Evolutionary conservation across 106 monocot genomes (phyloP), one percentile per base, ranked within the genome.

Genomic region (Apostasia shenzhenica): DNA sequence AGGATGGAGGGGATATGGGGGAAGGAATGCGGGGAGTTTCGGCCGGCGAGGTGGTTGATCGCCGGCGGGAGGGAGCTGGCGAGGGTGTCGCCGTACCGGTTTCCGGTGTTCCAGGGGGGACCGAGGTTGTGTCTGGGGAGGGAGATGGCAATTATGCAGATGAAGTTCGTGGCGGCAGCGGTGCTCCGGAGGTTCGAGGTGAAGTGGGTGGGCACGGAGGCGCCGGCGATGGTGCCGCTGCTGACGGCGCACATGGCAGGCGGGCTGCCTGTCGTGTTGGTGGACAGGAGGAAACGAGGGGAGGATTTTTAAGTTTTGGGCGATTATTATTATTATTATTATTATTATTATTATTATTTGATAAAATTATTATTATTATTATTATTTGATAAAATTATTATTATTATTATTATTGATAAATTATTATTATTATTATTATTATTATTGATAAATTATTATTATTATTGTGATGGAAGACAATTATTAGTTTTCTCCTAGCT

Each of bases 101-200:
- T 84, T 67, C 59, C 77, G 37, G 95, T 95, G 71, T 95, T 95
- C 70, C 91, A 95, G 68, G 91, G 81, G 6, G 95, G 95, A 13
- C 95, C 95, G 7, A 80, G 95, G 80, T 67, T 95, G 14, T 95
- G 95, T 72, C 51, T 95, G 6, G 95, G 95, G n/a, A 95, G 92
- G 84, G 86, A 82, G 74, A 92, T 95, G 57, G 95, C 95, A 0
- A 92, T 89, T 80, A 71, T 75, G 78, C 95, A 95, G 86, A 95
- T 95, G 95, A 95, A 95, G 78, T 85, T 79, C 82, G 82, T 84
- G 71, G 88, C 82, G 12, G 83, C 91, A 55, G 69, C 89, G 5
- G 61, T 95, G 26, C 67, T 95, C 49, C 55, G 76, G 26, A 70
- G 89, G 77, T 91, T 79, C 53, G 67, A 50, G 46, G 91, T 95